phyloP scores from a whole-genome alignment of 768 basidiomycete species.

The Boletus edulis region DNA sequence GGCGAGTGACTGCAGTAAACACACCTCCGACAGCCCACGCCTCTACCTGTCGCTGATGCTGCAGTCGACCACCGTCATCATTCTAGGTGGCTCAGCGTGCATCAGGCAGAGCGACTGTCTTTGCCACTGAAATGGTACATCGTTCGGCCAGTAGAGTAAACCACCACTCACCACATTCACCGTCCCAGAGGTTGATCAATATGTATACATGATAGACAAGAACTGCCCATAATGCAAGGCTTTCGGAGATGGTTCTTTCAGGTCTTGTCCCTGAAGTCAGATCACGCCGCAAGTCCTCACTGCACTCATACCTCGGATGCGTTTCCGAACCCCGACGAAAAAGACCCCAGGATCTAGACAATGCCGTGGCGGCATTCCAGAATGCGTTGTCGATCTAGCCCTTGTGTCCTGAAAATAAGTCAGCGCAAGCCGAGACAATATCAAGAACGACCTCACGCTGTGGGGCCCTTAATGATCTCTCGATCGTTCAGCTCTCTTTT shows the following conservation, averaged over 20 bases:
- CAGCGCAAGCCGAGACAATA: slow-evolving; percentile 57
- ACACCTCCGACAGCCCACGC: slow-evolving; percentile 79
- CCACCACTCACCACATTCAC: slow-evolving; percentile 39
- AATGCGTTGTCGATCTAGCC: slow-evolving; percentile 82
- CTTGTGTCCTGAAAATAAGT: slow-evolving; percentile 46
- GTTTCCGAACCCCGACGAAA: slow-evolving; percentile 75
- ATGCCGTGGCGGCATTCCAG: slow-evolving; percentile 60
- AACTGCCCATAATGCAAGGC: slow-evolving; percentile 5
- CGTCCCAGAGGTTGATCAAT: slow-evolving; percentile 75
- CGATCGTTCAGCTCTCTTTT: slow-evolving; percentile 66
- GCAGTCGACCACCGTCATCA: slow-evolving; percentile 72
- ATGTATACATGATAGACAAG: slow-evolving; percentile 34
- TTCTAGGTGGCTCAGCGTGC: slow-evolving; percentile 49
- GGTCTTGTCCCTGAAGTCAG: slow-evolving; percentile 80
- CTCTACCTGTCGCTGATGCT: slow-evolving; percentile 84
- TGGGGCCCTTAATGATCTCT: slow-evolving; percentile 73
- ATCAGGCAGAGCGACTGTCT: slow-evolving; percentile 77
- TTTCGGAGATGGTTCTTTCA: slow-evolving; percentile 47
- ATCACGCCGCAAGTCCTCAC: slow-evolving; percentile 73
- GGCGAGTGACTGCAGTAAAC: slow-evolving; percentile 18
- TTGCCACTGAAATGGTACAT: slow-evolving; percentile 74
- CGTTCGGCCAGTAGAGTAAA: neutral
- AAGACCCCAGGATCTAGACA: slow-evolving; percentile 89
- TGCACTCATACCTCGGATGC: slow-evolving; percentile 81
- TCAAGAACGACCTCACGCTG: slow-evolving; percentile 45